A percentile compares a stretch with the other conserved stretches of the same genome.
Evolutionary conservation across 129 eudicot genomes (phyloP).

Genomic region (Helichrysum umbraculigerum): DNA sequence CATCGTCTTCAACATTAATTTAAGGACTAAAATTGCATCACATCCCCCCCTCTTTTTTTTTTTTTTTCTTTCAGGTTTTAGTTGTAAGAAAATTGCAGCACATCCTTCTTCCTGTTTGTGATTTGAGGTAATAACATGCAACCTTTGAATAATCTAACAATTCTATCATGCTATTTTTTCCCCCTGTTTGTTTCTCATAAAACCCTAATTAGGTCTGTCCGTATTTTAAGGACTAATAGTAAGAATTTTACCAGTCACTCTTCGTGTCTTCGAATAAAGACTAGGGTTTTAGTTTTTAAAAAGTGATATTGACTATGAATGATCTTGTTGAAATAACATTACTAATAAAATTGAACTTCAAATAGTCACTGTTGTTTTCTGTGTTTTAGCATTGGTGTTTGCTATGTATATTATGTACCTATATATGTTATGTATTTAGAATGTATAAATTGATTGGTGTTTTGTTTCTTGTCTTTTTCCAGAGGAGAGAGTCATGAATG

Average conservation of each 20-base stretch:
- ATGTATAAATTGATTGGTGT: not conserved
- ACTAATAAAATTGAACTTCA: not conserved
- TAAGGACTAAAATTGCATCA: too few species aligned
- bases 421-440: not conserved
- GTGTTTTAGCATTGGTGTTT: too few species aligned
- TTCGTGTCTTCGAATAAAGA: too few species aligned
- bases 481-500: slow-evolving; percentile 56
- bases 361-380: not conserved
- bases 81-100: not conserved
- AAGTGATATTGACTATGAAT: not conserved
- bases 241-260: not conserved
- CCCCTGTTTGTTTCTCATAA: not conserved
- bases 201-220: not conserved
- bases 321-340: not conserved
- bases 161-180: not conserved
- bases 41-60: not conserved
- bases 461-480: not conserved
- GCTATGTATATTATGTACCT: too few species aligned
- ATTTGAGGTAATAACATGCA: slow-evolving; percentile 12
- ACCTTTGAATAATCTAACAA: not conserved
- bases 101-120: slow-evolving; percentile 4
- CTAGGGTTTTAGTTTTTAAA: not conserved
- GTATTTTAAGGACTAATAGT: too few species aligned
- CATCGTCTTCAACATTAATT: not conserved
- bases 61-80: not conserved